phyloP scores from a whole-genome alignment of 441 rosid genomes.

The Jatropha podagrica region DNA sequence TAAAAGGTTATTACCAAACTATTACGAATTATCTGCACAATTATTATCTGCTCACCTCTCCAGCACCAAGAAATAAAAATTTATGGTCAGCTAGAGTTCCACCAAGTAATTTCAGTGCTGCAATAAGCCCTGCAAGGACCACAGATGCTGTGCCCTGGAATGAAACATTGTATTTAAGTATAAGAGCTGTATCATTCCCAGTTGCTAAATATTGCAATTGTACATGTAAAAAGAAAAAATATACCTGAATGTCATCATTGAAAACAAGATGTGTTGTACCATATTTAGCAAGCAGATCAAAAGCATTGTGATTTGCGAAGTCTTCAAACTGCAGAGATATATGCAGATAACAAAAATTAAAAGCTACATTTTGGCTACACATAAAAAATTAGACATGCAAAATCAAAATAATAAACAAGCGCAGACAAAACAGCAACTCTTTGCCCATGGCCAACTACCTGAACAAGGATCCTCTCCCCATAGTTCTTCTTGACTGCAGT shows the following conservation, averaged over 20 bases:
- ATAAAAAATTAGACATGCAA: neutral
- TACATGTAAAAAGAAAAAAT: neutral
- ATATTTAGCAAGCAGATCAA: conserved; percentile 71
- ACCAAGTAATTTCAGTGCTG: conserved; percentile 65
- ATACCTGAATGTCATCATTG: conserved; percentile 90
- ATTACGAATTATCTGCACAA: neutral
- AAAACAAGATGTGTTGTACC: conserved; percentile 74
- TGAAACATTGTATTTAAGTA: conserved; percentile 4
- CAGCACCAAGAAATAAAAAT: conserved; percentile 87
- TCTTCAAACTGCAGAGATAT: conserved; percentile 71
- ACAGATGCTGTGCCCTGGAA: conserved; percentile 93
- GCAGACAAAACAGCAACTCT: neutral
- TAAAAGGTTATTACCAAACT: neutral
- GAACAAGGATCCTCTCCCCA: conserved; percentile 81
- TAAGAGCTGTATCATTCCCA: conserved; percentile 10
- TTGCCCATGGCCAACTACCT: conserved; percentile 40
- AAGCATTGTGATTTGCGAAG: conserved; percentile 93
- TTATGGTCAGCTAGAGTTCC: conserved; percentile 66
- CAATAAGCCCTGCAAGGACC: conserved; percentile 82
- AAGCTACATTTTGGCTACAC: neutral
- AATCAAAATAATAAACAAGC: neutral
- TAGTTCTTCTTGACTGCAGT: conserved; percentile 80
- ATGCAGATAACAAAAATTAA: neutral
- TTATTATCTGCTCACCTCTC: conserved; percentile 57
- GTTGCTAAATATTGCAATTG: neutral